Evolutionary conservation across 2,329 filamentous ascomycete genomes (phyloP).

Genomic region (Ceratocystis diversiconidia): DNA sequence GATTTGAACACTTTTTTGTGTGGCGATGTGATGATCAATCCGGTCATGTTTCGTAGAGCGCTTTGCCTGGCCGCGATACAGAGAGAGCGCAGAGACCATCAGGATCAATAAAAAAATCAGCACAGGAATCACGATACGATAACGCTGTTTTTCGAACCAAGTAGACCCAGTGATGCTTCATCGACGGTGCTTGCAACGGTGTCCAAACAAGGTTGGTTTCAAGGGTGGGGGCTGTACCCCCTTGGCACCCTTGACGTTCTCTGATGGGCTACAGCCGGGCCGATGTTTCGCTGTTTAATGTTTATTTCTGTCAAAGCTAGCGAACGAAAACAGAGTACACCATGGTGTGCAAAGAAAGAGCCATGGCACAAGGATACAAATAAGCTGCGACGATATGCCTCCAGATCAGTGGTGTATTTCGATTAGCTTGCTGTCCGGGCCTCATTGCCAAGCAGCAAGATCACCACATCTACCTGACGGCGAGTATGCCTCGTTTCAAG

Average conservation of each 20-base stretch:
- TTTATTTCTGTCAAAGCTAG: background rate
- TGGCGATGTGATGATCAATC: background rate
- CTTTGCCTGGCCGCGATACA: background rate
- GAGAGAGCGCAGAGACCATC: background rate
- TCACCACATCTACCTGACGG: background rate
- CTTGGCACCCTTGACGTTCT: background rate
- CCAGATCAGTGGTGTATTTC: background rate
- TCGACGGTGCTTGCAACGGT: background rate
- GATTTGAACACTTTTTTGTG: background rate
- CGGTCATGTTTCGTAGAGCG: background rate
- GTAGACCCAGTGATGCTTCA: background rate
- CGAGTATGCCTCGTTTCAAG: no score
- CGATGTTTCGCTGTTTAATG: background rate
- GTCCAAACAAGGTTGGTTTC: conserved; percentile 4
- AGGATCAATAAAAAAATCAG: background rate
- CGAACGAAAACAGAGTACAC: background rate
- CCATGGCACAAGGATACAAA: background rate
- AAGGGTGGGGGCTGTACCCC: background rate
- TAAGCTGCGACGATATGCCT: background rate
- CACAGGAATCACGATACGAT: background rate
- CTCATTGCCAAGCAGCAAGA: background rate
- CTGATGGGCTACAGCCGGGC: background rate
- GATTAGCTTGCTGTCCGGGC: background rate
- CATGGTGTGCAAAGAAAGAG: background rate
- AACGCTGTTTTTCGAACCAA: background rate